Conservation (phyloP, 2,329 filamentous ascomycete species). For the Calonectria multiphialidica region DNA sequence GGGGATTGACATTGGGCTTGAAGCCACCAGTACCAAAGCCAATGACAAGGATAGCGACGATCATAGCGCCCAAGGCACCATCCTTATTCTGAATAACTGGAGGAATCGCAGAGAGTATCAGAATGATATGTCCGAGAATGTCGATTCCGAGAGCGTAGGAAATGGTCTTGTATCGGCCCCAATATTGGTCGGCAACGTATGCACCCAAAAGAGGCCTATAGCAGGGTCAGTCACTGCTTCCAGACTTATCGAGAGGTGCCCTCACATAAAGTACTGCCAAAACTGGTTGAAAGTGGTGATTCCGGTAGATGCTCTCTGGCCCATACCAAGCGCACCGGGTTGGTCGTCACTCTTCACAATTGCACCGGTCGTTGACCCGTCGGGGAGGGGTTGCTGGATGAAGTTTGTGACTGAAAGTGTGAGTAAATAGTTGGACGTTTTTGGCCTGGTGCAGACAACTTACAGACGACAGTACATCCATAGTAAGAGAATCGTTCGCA, state of each 20-base stretch:
- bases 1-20: slow-evolving; percentile 78
- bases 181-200: slow-evolving; percentile 66
- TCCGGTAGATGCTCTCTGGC: slow-evolving; percentile 63
- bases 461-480: slow-evolving; percentile 73
- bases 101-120: slow-evolving; percentile 75
- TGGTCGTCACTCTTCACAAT: slow-evolving; percentile 46
- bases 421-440: slow-evolving; percentile 20
- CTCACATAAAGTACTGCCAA: slow-evolving; percentile 68
- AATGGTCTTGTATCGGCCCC: slow-evolving; percentile 79
- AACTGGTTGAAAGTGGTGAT: slow-evolving; percentile 65
- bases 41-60: slow-evolving; percentile 67
- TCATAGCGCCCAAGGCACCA: slow-evolving; percentile 71
- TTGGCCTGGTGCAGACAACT: slow-evolving; percentile 50
- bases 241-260: too few relatives aligned
- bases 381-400: slow-evolving; percentile 69
- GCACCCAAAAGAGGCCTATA: slow-evolving; percentile 69
- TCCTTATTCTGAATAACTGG: slow-evolving; percentile 66
- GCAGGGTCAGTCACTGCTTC: background rate
- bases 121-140: slow-evolving; percentile 74
- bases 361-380: slow-evolving; percentile 67
- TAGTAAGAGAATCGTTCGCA: slow-evolving; percentile 83
- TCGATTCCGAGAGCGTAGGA: slow-evolving; percentile 71
- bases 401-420: slow-evolving; percentile 66
- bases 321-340: slow-evolving; percentile 68
- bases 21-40: slow-evolving; percentile 79